A percentile compares a stretch with the other conserved stretches of the same genome.
These are phyloP conservation scores for Chaetomium cochliodes DNA, from an alignment of 495 filamentous ascomycete species.

Conservation along the genomic window DNA sequence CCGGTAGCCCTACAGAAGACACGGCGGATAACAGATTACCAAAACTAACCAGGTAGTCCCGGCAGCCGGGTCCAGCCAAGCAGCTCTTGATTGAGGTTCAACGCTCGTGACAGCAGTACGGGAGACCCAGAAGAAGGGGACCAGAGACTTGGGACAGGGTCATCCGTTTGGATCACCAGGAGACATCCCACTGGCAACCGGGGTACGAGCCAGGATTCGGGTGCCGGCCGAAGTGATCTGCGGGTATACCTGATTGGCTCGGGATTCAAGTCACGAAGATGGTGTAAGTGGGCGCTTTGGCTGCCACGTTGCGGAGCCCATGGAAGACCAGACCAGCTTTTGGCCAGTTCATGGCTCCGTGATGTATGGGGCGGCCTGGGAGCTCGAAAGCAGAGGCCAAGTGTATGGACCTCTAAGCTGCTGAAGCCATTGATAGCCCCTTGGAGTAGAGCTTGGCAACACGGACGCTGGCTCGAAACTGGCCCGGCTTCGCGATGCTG, in stretches of 20 bases:
- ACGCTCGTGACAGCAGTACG: not conserved
- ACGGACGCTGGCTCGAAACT: not conserved
- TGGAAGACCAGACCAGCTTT: not conserved
- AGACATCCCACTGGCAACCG: not conserved
- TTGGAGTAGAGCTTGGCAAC: not conserved
- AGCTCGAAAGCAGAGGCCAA: not conserved
- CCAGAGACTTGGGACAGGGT: slow-evolving; percentile 2
- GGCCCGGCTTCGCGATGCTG: not conserved
- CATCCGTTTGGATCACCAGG: slow-evolving; percentile 1
- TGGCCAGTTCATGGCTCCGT: not conserved
- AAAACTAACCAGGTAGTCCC: not conserved
- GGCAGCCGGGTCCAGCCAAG: slow-evolving; percentile 10
- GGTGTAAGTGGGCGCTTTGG: slow-evolving; percentile 16
- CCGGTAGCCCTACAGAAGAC: not conserved
- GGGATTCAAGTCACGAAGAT: not conserved
- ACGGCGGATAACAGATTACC: not conserved
- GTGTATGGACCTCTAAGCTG: not conserved
- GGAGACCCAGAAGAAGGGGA: slow-evolving; percentile 18
- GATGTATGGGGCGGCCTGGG: not conserved
- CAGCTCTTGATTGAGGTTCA: slow-evolving; percentile 4
- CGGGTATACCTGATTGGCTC: slow-evolving; percentile 6
- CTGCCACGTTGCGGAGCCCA: slow-evolving; percentile 5
- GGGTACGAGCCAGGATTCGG: not conserved
- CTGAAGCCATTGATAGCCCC: not conserved
- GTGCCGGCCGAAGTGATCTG: slow-evolving; percentile 7